Evolutionary conservation across 2,329 filamentous ascomycete species (phyloP).

Genomic region (Ophiobolus disseminans): DNA sequence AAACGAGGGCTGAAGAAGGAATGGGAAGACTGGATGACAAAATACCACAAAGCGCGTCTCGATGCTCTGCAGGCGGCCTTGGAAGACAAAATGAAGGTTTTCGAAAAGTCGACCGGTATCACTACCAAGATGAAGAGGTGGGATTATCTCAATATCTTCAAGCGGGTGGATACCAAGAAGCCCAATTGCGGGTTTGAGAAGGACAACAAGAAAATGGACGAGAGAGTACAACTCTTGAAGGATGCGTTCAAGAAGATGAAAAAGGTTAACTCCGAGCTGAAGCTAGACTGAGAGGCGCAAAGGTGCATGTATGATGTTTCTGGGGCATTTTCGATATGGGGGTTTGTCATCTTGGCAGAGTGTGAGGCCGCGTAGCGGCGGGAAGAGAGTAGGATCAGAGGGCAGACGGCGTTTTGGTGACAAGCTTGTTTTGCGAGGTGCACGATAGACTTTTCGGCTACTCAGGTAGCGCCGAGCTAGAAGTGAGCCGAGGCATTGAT

Average conservation of each 20-base stretch:
- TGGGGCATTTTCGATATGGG: too few species aligned
- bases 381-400: too few species aligned
- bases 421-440: too few species aligned
- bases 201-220: slow-evolving; percentile 1
- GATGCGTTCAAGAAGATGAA: slow-evolving; percentile 6
- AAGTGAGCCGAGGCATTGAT: too few species aligned
- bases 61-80: background rate
- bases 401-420: too few species aligned
- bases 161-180: background rate
- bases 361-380: too few species aligned
- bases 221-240: slow-evolving; percentile 9
- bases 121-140: slow-evolving; percentile 8
- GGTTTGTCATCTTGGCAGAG: too few species aligned
- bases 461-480: too few species aligned
- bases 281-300: slow-evolving; percentile 6
- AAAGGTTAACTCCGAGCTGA: slow-evolving; percentile 7
- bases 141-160: slow-evolving; percentile 9
- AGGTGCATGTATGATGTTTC: too few species aligned
- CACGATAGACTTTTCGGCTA: too few species aligned
- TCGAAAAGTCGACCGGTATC: background rate
- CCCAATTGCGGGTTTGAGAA: slow-evolving; percentile 11
- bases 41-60: slow-evolving; percentile 4
- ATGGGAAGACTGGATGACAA: slow-evolving; percentile 10
- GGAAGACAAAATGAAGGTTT: slow-evolving; percentile 2
- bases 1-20: slow-evolving; percentile 1